Evolutionary conservation across 2,329 filamentous ascomycete species (phyloP).

Genomic region (Bisporella sp.): DNA sequence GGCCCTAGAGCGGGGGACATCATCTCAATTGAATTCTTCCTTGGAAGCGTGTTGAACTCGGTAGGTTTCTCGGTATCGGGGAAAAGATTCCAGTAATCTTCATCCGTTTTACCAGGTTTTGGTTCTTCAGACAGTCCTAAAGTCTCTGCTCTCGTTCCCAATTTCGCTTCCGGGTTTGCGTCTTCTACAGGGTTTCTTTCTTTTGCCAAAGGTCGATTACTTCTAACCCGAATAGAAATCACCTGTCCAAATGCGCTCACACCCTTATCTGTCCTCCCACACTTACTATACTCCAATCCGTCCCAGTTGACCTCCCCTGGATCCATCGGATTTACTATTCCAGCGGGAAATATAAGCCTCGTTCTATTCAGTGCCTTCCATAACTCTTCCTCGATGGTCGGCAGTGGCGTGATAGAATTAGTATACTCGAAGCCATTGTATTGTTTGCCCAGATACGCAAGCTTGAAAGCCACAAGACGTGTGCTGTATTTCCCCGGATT

Average conservation of each 20-base stretch:
- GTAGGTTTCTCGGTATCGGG: background rate
- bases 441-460: slow-evolving; percentile 83
- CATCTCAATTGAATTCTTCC: slow-evolving; percentile 19
- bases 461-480: slow-evolving; percentile 80
- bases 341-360: slow-evolving; percentile 67
- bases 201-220: slow-evolving; percentile 56
- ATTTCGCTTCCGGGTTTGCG: slow-evolving; percentile 5
- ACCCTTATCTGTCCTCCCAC: slow-evolving; percentile 84
- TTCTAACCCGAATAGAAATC: slow-evolving; percentile 74
- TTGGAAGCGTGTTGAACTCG: slow-evolving; percentile 18
- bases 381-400: slow-evolving; percentile 86
- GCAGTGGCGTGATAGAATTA: slow-evolving; percentile 58
- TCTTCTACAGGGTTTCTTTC: slow-evolving; percentile 14
- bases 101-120: background rate
- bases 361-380: slow-evolving; percentile 86
- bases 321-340: slow-evolving; percentile 31
- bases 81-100: background rate
- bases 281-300: slow-evolving; percentile 87
- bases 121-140: background rate
- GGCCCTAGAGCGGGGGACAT: slow-evolving; percentile 19
- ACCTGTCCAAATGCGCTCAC: slow-evolving; percentile 98
- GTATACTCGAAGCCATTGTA: slow-evolving; percentile 92
- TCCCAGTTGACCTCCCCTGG: slow-evolving; percentile 66
- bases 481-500: slow-evolving; percentile 78
- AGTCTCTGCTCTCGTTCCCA: background rate